Conservation (phyloP, 305 asterid species). For the Stenogyne calaminthoides region DNA sequence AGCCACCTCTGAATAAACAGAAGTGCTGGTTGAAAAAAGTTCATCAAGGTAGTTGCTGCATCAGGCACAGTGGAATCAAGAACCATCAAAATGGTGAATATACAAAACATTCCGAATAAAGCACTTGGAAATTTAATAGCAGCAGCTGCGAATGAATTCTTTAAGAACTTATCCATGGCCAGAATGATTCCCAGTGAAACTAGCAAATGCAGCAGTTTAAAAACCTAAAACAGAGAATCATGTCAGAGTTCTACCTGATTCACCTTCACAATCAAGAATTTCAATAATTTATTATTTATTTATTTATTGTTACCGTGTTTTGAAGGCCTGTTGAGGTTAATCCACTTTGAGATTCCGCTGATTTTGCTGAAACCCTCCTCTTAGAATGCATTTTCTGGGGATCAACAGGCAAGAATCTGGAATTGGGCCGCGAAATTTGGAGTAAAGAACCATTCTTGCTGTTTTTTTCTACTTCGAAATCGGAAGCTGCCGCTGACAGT, state of each 20-base stretch:
- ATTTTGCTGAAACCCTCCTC: slow-evolving; percentile 42
- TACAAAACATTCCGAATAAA: slow-evolving; percentile 92
- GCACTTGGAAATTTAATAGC: slow-evolving; percentile 97
- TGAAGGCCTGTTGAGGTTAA: slow-evolving; percentile 45
- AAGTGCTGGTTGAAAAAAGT: slow-evolving; percentile 95
- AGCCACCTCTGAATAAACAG: slow-evolving; percentile 96
- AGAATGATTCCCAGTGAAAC: slow-evolving; percentile 80
- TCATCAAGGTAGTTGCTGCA: slow-evolving; percentile 71
- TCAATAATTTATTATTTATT: neutral
- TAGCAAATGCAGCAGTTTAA: slow-evolving; percentile 70
- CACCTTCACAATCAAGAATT: neutral
- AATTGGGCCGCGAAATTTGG: slow-evolving; percentile 22
- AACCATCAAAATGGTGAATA: slow-evolving; percentile 66
- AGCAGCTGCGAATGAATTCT: slow-evolving; percentile 80
- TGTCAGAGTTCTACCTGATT: slow-evolving; percentile 6
- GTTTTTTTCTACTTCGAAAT: slow-evolving; percentile 16
- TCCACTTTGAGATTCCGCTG: slow-evolving; percentile 50
- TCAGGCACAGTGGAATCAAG: slow-evolving; percentile 78
- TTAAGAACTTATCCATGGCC: slow-evolving; percentile 76
- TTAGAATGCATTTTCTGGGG: slow-evolving; percentile 22
- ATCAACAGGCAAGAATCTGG: slow-evolving; percentile 31
- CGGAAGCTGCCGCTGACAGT: slow-evolving; percentile 28
- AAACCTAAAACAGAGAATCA: slow-evolving; percentile 44
- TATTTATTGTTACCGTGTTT: slow-evolving; percentile 47
- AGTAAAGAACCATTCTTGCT: slow-evolving; percentile 15